These are phyloP conservation scores for Termitomyces sp. DNA, from an alignment of 768 basidiomycete species.

Conservation along the genomic window DNA sequence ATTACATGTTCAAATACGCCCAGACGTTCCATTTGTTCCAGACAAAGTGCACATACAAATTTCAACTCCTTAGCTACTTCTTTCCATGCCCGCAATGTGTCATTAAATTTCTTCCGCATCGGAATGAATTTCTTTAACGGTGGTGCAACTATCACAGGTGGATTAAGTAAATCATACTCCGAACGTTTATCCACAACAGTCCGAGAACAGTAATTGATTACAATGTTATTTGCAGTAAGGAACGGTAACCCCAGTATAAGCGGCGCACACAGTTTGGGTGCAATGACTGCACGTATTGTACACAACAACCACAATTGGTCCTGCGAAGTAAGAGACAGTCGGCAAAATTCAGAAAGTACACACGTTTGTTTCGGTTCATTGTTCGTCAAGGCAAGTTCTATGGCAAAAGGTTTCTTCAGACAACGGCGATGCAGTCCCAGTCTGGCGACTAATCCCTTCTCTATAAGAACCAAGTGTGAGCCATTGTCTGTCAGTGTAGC, in stretches of 20 bases:
- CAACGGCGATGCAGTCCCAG: neutral
- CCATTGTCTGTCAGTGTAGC: neutral
- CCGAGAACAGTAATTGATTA: conserved; percentile 21
- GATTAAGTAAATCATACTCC: conserved; percentile 1
- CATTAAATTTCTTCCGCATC: neutral
- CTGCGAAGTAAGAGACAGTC: conserved; percentile 13
- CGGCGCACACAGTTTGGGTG: conserved; percentile 20
- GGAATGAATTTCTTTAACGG: conserved; percentile 17
- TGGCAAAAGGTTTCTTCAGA: neutral
- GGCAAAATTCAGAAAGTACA: conserved; percentile 14
- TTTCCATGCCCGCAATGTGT: neutral
- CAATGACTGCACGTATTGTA: conserved; percentile 18
- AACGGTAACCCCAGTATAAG: conserved; percentile 33
- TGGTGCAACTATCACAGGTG: conserved; percentile 24
- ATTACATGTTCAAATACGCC: neutral
- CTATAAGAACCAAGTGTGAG: neutral
- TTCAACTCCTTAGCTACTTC: neutral
- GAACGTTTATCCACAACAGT: conserved; percentile 12
- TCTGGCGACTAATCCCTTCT: neutral
- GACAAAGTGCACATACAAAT: neutral
- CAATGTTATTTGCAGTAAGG: conserved; percentile 28
- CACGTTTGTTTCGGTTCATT: neutral
- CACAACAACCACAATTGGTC: conserved; percentile 14
- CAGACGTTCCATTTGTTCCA: neutral
- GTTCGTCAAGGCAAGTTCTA: neutral